Evolutionary conservation across 2,329 filamentous ascomycete genomes (phyloP), one percentile per base, ranked within the genome.

Genomic region (Mycosphaerella arachidis): DNA sequence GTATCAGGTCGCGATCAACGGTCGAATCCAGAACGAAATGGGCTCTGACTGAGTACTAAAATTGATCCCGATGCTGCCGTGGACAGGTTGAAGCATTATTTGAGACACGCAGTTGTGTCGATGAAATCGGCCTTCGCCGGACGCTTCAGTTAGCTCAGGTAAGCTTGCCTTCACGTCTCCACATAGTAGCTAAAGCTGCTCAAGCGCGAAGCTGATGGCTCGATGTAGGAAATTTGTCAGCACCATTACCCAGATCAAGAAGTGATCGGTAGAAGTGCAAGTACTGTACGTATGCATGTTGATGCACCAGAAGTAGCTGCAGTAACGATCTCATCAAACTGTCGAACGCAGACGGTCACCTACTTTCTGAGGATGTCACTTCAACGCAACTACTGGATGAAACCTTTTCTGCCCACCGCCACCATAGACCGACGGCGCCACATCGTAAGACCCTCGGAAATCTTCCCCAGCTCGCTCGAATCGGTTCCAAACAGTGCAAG

Each of bases 1-100:
- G 35, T 50, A 67, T 29, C 31, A 58, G 35, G 57, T 62, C 24
- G 67, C 64, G 2, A 58, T 68, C n/a, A 53, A 59, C 18, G 61
- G 56, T 50, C 62, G 67, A 4, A 18, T 52, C 24, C 13, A 43
- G n/a, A 43, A 18, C n/a, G 40, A 43, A 18, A 7, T 18, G 4
- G n/a, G 18, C 13, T 16, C 13, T 8, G 40, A 43, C 4, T 43
- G 40, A 43, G 7, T 4, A 7, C 40, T 13, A 7, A 43, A 1
- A 43, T n/a, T 18, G 16, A 7, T 43, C n/a, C 24, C 24, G 13
- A 43, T n/a, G 40, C 40, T 43, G 40, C n/a, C 16, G 1, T 8
- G 13, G 40, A 13, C 40, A 18, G 18, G 40, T 3, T n/a, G 40
- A 43, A 43, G 40, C 40, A 43, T 43, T 43, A 43, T 43, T 43